Percentiles rank a stretch among this genome's conserved stretches.
phyloP scores from a whole-genome alignment of 495 filamentous ascomycete genomes.

The Aspergillus bridgeri region DNA sequence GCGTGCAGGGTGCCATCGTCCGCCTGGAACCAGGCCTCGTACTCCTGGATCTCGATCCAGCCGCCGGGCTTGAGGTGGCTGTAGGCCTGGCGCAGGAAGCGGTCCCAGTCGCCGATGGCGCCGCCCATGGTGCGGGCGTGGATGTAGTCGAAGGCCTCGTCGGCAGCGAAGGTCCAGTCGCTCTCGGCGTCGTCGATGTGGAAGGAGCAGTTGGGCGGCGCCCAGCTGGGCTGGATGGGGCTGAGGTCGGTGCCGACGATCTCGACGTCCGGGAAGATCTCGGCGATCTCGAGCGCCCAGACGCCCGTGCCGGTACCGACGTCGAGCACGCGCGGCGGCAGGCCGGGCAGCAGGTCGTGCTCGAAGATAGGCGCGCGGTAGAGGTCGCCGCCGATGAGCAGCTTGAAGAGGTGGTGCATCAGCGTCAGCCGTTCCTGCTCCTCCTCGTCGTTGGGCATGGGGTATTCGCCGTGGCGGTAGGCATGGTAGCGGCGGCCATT shows the following conservation, averaged over 20 bases:
- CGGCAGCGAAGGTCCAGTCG: slow-evolving; percentile 45
- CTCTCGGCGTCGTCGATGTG: slow-evolving; percentile 49
- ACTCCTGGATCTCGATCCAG: slow-evolving; percentile 56
- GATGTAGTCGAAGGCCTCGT: slow-evolving; percentile 44
- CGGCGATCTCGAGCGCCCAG: slow-evolving; percentile 62
- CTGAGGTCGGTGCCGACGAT: slow-evolving; percentile 64
- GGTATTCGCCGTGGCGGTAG: slow-evolving; percentile 54
- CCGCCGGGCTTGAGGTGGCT: slow-evolving; percentile 49
- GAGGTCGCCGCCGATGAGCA: slow-evolving; percentile 50
- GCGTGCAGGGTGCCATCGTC: slow-evolving; percentile 37
- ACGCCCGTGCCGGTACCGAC: slow-evolving; percentile 57
- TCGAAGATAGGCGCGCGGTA: slow-evolving; percentile 48
- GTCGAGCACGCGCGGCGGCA: slow-evolving; percentile 37
- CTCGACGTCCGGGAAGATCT: slow-evolving; percentile 52
- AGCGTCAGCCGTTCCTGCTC: slow-evolving; percentile 68
- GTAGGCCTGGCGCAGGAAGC: slow-evolving; percentile 33
- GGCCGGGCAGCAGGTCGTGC: slow-evolving; percentile 10
- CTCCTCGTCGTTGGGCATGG: slow-evolving; percentile 56
- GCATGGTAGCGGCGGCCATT: slow-evolving; percentile 63
- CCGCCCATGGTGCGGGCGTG: slow-evolving; percentile 46
- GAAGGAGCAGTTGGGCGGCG: slow-evolving; percentile 47
- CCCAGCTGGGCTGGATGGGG: slow-evolving; percentile 51
- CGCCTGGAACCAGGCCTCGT: slow-evolving; percentile 31
- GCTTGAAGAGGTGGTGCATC: slow-evolving; percentile 56
- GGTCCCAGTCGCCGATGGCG: slow-evolving; percentile 44